These are phyloP conservation scores for Hypoxylon intermedium DNA, from an alignment of 495 filamentous ascomycete species.

Conservation along the genomic window DNA sequence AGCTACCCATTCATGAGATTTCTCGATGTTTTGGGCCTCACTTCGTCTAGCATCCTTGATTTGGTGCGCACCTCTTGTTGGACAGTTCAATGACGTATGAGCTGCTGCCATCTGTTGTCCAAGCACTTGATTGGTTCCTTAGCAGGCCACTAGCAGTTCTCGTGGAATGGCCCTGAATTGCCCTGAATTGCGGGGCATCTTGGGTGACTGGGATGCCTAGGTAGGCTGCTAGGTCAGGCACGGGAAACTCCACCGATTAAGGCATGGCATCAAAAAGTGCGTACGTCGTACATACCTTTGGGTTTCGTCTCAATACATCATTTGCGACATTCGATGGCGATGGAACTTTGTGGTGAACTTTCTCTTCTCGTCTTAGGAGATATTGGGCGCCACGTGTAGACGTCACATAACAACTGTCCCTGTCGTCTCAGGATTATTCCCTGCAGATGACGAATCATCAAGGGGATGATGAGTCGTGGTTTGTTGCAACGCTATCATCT, in stretches of 20 bases:
- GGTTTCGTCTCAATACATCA: too few species aligned
- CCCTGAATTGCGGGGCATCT: conserved; percentile 28
- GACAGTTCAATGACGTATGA: conserved; percentile 33
- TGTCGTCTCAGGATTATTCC: conserved; percentile 20
- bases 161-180: conserved; percentile 13
- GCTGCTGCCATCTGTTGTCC: conserved; percentile 16
- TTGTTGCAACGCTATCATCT: conserved; percentile 34
- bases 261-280: not conserved
- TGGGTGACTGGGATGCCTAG: conserved; percentile 1
- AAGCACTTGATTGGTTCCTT: conserved; percentile 22
- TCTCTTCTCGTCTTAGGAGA: not conserved
- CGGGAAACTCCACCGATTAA: not conserved
- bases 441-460: conserved; percentile 27
- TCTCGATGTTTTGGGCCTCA: conserved; percentile 25
- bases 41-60: conserved; percentile 21
- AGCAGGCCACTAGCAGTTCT: conserved; percentile 1
- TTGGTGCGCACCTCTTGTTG: conserved; percentile 7
- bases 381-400: too few species aligned
- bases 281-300: too few species aligned
- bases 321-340: too few species aligned
- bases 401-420: conserved; percentile 1
- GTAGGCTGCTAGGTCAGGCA: conserved; percentile 5
- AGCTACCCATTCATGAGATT: not conserved
- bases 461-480: conserved; percentile 2
- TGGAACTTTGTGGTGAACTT: too few species aligned